Percentiles rank a stretch among this genome's conserved stretches.
Evolutionary conservation across 176 grass and related monocot species (phyloP).

Genomic region (Oryza nivara): DNA sequence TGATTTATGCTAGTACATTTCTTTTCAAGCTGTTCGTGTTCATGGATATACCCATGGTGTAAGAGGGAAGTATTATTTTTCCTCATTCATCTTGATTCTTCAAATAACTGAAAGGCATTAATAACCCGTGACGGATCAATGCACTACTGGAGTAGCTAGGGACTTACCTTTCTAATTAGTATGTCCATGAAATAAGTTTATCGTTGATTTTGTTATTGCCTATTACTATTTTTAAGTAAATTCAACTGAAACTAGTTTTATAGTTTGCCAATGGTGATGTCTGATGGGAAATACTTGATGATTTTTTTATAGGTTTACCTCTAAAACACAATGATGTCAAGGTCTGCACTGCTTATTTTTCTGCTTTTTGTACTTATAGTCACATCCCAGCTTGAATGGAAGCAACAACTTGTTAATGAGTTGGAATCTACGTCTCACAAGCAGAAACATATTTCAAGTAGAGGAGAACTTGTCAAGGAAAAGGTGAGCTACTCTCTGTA

Average conservation of each 20-base stretch:
- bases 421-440: slow-evolving; percentile 53
- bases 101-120: not conserved
- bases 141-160: not conserved
- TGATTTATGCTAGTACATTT: not conserved
- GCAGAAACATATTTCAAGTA: slow-evolving; percentile 56
- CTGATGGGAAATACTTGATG: not conserved
- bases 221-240: not conserved
- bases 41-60: not conserved
- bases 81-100: not conserved
- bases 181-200: not conserved
- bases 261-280: not conserved
- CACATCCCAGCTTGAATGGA: slow-evolving; percentile 80
- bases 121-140: not conserved
- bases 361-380: slow-evolving; percentile 64
- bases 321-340: slow-evolving; percentile 51
- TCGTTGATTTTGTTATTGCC: not conserved
- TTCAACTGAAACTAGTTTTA: not conserved
- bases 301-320: slow-evolving; percentile 38
- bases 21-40: not conserved
- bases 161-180: not conserved
- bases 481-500: slow-evolving; percentile 50
- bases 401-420: slow-evolving; percentile 74
- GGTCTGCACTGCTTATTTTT: slow-evolving; percentile 58
- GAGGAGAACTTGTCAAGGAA: slow-evolving; percentile 85
- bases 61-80: not conserved